A percentile compares a stretch with the other conserved stretches of the same genome.
These are phyloP conservation scores for Camellia oleifera DNA, from an alignment of 179 eudicot genomes.

Conservation along the genomic window DNA sequence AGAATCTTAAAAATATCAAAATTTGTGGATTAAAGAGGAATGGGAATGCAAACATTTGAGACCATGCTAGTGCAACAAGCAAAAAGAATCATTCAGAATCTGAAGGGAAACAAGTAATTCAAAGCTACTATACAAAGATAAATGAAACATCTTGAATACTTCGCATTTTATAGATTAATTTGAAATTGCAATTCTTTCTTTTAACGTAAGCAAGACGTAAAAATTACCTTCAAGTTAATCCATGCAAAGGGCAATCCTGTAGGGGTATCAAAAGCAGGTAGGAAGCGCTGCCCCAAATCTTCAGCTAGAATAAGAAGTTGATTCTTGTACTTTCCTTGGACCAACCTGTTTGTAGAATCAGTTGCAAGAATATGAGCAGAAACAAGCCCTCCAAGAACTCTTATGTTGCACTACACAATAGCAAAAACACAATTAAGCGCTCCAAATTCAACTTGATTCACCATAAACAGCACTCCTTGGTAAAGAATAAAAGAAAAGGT, in stretches of 20 bases:
- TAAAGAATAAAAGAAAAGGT: not conserved
- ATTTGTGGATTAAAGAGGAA: not conserved
- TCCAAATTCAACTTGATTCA: slow-evolving; percentile 7
- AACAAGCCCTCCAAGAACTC: slow-evolving; percentile 99
- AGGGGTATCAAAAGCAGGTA: slow-evolving; percentile 86
- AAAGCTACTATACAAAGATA: not conserved
- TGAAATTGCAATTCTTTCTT: not conserved
- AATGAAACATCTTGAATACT: not conserved
- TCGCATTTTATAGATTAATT: not conserved
- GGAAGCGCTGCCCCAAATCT: slow-evolving; percentile 80
- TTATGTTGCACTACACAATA: slow-evolving; percentile 98
- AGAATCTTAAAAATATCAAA: not conserved
- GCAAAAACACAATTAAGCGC: slow-evolving; percentile 32
- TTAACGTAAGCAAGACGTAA: slow-evolving; percentile 2
- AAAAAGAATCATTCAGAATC: not conserved
- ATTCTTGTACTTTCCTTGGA: slow-evolving; percentile 72
- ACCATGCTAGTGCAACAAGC: not conserved
- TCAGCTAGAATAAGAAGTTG: slow-evolving; percentile 81
- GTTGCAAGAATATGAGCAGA: slow-evolving; percentile 99
- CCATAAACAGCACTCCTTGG: not conserved
- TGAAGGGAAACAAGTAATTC: not conserved
- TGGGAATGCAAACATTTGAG: not conserved
- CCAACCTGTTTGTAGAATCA: slow-evolving; percentile 88
- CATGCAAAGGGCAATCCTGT: slow-evolving; percentile 98
- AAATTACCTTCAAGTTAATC: slow-evolving; percentile 92